These are phyloP conservation scores for Termitomyces sp. DNA, from an alignment of 768 basidiomycete species.

Conservation along the genomic window DNA sequence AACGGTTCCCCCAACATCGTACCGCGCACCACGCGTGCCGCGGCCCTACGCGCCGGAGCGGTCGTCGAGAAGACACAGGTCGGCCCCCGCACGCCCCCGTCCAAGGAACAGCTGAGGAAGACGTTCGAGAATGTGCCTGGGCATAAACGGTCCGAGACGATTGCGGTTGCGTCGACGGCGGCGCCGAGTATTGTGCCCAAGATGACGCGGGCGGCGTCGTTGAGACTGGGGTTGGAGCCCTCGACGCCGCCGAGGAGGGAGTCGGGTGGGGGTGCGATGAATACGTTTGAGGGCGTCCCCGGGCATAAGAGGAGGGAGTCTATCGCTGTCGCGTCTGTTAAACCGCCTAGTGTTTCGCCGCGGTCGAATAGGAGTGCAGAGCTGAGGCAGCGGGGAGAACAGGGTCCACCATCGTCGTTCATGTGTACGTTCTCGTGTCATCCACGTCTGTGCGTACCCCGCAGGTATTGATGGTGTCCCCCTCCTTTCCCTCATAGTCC, in stretches of 20 bases:
- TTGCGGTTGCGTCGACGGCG: constrained; percentile 68
- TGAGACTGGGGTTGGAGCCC: constrained; percentile 50
- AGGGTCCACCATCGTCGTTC: constrained; percentile 59
- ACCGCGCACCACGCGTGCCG: constrained; percentile 72
- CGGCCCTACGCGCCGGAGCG: constrained; percentile 64
- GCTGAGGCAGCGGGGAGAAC: constrained; percentile 55
- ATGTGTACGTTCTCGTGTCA: constrained; percentile 46
- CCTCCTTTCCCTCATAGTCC: constrained; percentile 38
- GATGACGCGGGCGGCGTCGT: constrained; percentile 70
- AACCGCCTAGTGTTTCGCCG: constrained; percentile 61
- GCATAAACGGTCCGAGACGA: constrained; percentile 66
- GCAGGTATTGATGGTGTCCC: background rate
- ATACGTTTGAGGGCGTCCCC: constrained; percentile 73
- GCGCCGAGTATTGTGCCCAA: constrained; percentile 67
- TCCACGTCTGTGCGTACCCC: background rate
- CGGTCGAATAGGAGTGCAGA: constrained; percentile 78
- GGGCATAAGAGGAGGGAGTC: constrained; percentile 79
- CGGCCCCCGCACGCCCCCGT: constrained; percentile 44
- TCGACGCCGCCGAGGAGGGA: constrained; percentile 34
- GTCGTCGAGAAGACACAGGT: constrained; percentile 36
- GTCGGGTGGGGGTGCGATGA: constrained; percentile 24
- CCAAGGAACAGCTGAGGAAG: constrained; percentile 54
- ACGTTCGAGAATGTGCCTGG: constrained; percentile 79
- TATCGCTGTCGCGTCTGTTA: constrained; percentile 63
- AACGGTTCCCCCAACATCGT: constrained; percentile 60